Evolutionary conservation across 768 basidiomycete genomes (phyloP).

Genomic region (Exsudoporus frostii): DNA sequence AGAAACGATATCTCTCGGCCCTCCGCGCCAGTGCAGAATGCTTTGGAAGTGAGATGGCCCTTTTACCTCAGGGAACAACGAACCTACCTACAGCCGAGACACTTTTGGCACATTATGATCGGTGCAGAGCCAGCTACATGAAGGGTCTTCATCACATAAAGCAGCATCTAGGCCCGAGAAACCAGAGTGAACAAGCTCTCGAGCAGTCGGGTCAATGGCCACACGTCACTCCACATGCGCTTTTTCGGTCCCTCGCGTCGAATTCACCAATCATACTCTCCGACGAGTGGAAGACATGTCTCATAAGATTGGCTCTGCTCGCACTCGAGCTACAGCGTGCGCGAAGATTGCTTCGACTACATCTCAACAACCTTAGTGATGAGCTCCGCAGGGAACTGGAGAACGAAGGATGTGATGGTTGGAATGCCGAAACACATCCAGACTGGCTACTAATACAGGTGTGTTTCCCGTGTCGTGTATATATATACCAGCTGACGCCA

Average conservation of each 20-base stretch:
- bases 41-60: background rate
- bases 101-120: constrained; percentile 8
- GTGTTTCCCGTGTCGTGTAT: background rate
- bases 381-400: constrained; percentile 28
- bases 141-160: background rate
- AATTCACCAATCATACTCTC: constrained; percentile 9
- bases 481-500: no score
- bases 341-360: constrained; percentile 30
- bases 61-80: background rate
- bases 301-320: constrained; percentile 26
- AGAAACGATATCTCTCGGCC: constrained; percentile 1
- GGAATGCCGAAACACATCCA: constrained; percentile 20
- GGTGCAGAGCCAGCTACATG: background rate
- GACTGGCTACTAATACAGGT: constrained; percentile 48
- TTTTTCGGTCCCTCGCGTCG: constrained; percentile 30
- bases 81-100: background rate
- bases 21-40: no score
- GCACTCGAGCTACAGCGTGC: constrained; percentile 35
- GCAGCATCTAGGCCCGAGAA: constrained; percentile 9
- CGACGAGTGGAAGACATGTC: constrained; percentile 25
- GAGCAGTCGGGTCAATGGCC: constrained; percentile 36
- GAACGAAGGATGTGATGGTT: constrained; percentile 18
- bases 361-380: constrained; percentile 15
- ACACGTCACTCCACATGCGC: constrained; percentile 22
- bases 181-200: constrained; percentile 12